A percentile compares a stretch with the other conserved stretches of the same genome.
These are phyloP conservation scores for Dichotomopilus funicola DNA, from an alignment of 2,329 filamentous ascomycete species.

Conservation along the genomic window DNA sequence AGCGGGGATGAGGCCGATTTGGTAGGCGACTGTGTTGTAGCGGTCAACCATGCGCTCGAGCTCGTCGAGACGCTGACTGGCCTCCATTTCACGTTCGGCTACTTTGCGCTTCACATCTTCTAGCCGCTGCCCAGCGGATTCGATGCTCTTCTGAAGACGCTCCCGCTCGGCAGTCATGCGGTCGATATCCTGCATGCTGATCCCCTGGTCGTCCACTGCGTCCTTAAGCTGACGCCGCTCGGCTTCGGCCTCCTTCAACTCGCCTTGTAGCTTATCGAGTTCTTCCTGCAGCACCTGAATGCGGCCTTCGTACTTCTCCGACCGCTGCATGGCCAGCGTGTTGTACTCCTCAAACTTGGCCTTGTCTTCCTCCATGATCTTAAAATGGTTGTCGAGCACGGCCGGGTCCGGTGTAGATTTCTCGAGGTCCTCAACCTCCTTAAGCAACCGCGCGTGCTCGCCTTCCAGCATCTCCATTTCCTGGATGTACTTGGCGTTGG, in stretches of 20 bases:
- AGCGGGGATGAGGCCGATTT: conserved; percentile 81
- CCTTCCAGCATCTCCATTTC: conserved; percentile 81
- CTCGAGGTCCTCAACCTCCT: conserved; percentile 84
- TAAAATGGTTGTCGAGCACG: conserved; percentile 80
- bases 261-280: conserved; percentile 67
- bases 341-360: conserved; percentile 96
- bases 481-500: conserved; percentile 77
- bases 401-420: conserved; percentile 79
- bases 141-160: conserved; percentile 81
- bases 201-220: conserved; percentile 84
- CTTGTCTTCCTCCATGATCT: conserved; percentile 90
- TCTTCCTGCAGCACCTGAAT: conserved; percentile 81
- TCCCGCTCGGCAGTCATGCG: conserved; percentile 96
- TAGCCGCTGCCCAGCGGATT: conserved; percentile 65
- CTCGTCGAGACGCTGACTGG: conserved; percentile 78
- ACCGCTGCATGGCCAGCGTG: conserved; percentile 70
- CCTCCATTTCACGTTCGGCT: conserved; percentile 80
- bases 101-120: conserved; percentile 82
- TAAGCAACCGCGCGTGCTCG: conserved; percentile 71
- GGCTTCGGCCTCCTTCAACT: conserved; percentile 72
- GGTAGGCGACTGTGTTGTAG: conserved; percentile 92
- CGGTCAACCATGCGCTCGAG: conserved; percentile 83
- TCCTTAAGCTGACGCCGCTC: conserved; percentile 76
- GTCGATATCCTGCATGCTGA: conserved; percentile 97
- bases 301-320: conserved; percentile 79